Evolutionary conservation across 2,329 filamentous ascomycete species (phyloP), one percentile per base, ranked within the genome.

Genomic region (Orbilia oligospora): DNA sequence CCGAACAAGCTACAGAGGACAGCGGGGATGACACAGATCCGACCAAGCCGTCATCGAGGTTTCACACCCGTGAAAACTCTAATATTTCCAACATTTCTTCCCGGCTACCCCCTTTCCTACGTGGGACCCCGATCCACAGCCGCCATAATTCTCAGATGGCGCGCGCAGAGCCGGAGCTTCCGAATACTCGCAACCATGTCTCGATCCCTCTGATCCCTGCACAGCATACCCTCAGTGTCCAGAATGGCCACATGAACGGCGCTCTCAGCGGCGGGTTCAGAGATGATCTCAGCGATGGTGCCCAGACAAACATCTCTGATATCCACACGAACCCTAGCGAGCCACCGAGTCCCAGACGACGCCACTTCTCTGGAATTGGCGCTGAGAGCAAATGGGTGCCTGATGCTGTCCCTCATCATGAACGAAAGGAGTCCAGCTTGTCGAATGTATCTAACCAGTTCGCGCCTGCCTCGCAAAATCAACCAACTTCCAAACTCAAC

Each of bases 401-500:
- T 3, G 76, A 73, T 61, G 66, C 38, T 88, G 80, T 92, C 94
- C 82, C 88, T 87, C 18, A 91, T 90, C 83, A 93, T 91, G 81
- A 87, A 90, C 2, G 94, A 5, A 61, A 46, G 18, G 4, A 49
- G 41, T 73, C 72, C 9, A 71, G 66, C 16, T 2, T 38, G 2
- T 58, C 36, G n/a, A 67, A 64, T 18, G 12, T 58, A 12, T 71
- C 55, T 5, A 64, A 64, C n/a, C 41, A 56, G 16, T 78, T 72
- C 46, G 53, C 46, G 10, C 64, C 64, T 2, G 49, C 48, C 24
- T 30, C 66, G 2, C 30, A 55, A 20, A 12, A 22, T 9, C 63
- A 38, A 0, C 27, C 84, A 24, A 14, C 91, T 51, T 93, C 93
- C 0, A 94, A 91, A 81, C 88, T 98, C 81, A 98, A 98, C 82